Base-by-base conservation (phyloP, 2,329 filamentous ascomycete genomes). In the Periconia sp. region DNA sequence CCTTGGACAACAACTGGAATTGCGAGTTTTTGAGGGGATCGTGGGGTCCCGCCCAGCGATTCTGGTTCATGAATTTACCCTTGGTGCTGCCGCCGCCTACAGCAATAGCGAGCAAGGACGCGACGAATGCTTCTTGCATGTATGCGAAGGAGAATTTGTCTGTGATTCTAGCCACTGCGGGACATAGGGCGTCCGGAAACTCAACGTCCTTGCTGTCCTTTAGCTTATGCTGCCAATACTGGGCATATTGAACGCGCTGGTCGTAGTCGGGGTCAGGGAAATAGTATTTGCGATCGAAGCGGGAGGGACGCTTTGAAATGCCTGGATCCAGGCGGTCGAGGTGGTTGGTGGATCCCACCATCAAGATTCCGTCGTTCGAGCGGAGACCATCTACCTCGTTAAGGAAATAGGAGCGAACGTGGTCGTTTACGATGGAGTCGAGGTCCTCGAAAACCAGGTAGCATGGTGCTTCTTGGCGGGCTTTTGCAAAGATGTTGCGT, bases 381-480 rank as follows among this genome's bases (percentile, higher is more conserved):
- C 84, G 82, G 11, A 90, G 81, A 0, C 87, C 87, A 57, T 90
- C 87, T 2, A 90, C 83, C 69, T 90, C 86, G 65, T 90, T 90
- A 45, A 90, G 77, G 72, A 90, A 90, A 75, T 88, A 90, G 49
- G 81, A 85, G 27, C 87, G 79, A 14, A 87, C 83, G 1, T 66
- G 58, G 50, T 86, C 82, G 11, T 78, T 79, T 43, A 90, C 81
- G 33, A 90, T 80, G 9, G 82, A 85, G 66, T 90, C 88, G 6
- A 90, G 79, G 58, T 90, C 88, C 68, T 90, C 88, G 53, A 90
- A 87, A 41, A 90, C 83, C 3, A 90, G 80, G 56, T 88, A 82
- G 73, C 86, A 90, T 0, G 87, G 87, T 0, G 87, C 84, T 55
- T 82, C 80, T 57, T 82, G 76, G 19, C 87, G 76, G 0, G 87